Evolutionary conservation across 768 basidiomycete genomes (phyloP).

Genomic region (Suillus subluteus): DNA sequence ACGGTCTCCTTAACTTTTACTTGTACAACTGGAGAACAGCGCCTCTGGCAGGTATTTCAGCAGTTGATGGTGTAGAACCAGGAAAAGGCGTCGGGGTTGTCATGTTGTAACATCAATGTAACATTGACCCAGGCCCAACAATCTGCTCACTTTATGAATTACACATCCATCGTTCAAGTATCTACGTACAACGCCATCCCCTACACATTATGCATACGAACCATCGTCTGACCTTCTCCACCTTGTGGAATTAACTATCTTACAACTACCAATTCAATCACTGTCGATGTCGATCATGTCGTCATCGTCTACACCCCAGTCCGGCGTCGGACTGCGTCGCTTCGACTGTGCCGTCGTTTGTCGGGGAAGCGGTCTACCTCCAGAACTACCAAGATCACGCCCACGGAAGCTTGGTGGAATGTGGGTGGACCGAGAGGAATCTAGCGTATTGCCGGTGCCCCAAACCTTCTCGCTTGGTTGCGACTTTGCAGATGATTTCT

Average conservation of each 20-base stretch:
- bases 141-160: constrained; percentile 5
- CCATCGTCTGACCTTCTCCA: constrained; percentile 1
- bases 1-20: constrained; percentile 91
- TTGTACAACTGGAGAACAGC: constrained; percentile 94
- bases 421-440: constrained; percentile 35
- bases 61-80: constrained; percentile 51
- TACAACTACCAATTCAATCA: constrained; percentile 58
- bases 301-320: constrained; percentile 85
- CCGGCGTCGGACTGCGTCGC: constrained; percentile 70
- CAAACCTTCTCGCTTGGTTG: constrained; percentile 41
- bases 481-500: constrained; percentile 37
- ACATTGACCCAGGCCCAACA: constrained; percentile 19
- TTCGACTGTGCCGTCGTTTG: constrained; percentile 41
- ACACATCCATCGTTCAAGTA: constrained; percentile 9
- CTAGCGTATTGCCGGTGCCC: constrained; percentile 55
- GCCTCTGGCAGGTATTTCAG: constrained; percentile 70
- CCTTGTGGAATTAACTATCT: constrained; percentile 3
- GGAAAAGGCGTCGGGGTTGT: constrained; percentile 89
- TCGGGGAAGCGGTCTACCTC: constrained; percentile 55
- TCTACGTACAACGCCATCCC: neutral
- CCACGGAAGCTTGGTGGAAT: constrained; percentile 37
- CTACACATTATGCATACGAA: too few relatives aligned
- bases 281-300: constrained; percentile 86
- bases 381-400: constrained; percentile 50
- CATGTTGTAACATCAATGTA: constrained; percentile 64